Conservation (phyloP, 31 red algal species). For the Asparagopsis taxiformis region DNA sequence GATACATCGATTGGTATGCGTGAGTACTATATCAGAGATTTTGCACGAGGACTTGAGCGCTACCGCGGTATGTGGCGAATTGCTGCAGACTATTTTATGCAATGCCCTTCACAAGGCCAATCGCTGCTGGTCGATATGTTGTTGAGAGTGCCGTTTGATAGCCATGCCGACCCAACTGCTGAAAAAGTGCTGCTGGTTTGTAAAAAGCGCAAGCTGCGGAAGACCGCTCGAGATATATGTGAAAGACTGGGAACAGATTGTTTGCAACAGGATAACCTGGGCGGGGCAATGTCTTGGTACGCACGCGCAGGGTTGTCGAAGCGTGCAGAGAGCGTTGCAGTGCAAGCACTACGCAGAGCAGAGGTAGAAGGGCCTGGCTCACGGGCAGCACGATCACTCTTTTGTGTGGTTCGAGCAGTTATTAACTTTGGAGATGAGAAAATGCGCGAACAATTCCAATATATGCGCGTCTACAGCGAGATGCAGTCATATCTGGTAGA, state of each 20-base stretch:
- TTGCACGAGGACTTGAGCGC: conserved; percentile 45
- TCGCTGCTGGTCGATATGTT: conserved; percentile 37
- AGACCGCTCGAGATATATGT: conserved; percentile 39
- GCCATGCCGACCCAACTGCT: conserved; percentile 14
- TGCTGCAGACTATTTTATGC: conserved; percentile 71
- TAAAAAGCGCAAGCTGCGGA: conserved; percentile 11
- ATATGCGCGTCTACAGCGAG: conserved; percentile 41
- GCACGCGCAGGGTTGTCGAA: conserved; percentile 21
- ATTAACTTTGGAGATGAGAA: conserved; percentile 41
- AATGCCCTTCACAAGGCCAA: conserved; percentile 34
- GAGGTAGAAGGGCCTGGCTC: conserved; percentile 63
- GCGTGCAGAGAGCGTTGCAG: conserved; percentile 27
- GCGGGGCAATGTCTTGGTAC: conserved; percentile 63
- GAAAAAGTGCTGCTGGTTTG: conserved; percentile 65
- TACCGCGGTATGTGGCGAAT: conserved; percentile 64
- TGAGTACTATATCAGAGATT: conserved; percentile 47
- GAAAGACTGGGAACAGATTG: conserved; percentile 42
- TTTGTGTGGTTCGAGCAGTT: conserved; percentile 39
- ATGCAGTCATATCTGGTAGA: conserved; percentile 41
- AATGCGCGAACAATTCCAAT: conserved; percentile 38
- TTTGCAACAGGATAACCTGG: conserved; percentile 37
- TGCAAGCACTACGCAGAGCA: conserved; percentile 35
- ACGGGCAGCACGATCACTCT: conserved; percentile 15
- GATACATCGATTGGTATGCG: conserved; percentile 21
- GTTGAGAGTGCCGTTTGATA: conserved; percentile 25